Conservation (phyloP, 208 protist species). For the Phytomonas sp. region DNA sequence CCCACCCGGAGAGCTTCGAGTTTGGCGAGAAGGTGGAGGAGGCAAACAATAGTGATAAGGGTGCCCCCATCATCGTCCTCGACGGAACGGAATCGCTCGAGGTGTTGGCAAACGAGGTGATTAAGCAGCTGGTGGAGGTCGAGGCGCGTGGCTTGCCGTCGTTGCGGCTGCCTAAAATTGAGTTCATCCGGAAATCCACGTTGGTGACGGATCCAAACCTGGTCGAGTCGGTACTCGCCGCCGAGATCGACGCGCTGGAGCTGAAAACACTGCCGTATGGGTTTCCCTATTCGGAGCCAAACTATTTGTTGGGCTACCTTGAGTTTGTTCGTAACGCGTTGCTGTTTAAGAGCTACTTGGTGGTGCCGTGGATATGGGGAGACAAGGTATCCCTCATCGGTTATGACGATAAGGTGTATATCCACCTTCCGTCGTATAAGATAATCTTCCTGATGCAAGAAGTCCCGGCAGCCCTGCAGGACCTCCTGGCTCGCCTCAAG, state of each 20-base stretch:
- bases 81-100: conserved; percentile 33
- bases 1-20: conserved; percentile 79
- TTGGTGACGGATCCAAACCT: conserved; percentile 43
- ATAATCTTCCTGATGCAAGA: conserved; percentile 49
- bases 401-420: conserved; percentile 46
- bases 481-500: conserved; percentile 18
- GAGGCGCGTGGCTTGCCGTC: conserved; percentile 16
- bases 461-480: conserved; percentile 15
- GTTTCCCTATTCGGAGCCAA: conserved; percentile 76
- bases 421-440: conserved; percentile 72
- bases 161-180: conserved; percentile 37
- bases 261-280: conserved; percentile 21
- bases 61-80: conserved; percentile 30
- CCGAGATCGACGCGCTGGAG: conserved; percentile 29
- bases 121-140: conserved; percentile 25
- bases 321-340: conserved; percentile 54
- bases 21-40: conserved; percentile 40
- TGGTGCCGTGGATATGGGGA: conserved; percentile 72
- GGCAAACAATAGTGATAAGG: conserved; percentile 5
- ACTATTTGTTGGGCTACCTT: conserved; percentile 79
- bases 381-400: conserved; percentile 74
- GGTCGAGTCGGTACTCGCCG: conserved; percentile 42
- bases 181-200: conserved; percentile 49
- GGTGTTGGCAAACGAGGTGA: conserved; percentile 23
- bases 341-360: conserved; percentile 54